Evolutionary conservation across 371 early-diverging fungal genomes (phyloP).

Genomic region (Globomyces sp.): DNA sequence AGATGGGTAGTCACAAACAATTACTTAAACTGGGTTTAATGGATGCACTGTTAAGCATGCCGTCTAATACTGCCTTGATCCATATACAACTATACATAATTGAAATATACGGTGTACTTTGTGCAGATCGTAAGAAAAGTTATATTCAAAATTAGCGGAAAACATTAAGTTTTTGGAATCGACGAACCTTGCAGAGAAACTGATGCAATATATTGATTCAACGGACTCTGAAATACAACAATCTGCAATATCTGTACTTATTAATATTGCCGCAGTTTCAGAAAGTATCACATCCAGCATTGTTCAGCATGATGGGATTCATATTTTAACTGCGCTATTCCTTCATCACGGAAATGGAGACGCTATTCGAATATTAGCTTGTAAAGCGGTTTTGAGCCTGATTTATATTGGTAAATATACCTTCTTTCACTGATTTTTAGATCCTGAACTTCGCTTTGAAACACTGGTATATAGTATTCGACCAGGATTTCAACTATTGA

Average conservation of each 20-base stretch:
- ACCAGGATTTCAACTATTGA: no score
- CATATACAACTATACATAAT: slow-evolving; percentile 46
- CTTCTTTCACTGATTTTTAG: not conserved
- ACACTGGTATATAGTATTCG: no score
- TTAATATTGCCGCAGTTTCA: slow-evolving; percentile 42
- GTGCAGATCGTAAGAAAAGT: slow-evolving; percentile 18
- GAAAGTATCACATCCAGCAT: slow-evolving; percentile 26
- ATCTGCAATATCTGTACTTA: slow-evolving; percentile 41
- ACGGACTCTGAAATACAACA: slow-evolving; percentile 45
- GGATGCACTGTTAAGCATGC: not conserved
- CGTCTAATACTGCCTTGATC: slow-evolving; percentile 12
- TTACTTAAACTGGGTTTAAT: slow-evolving; percentile 38
- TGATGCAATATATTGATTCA: slow-evolving; percentile 19
- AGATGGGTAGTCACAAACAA: slow-evolving; percentile 30
- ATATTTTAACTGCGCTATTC: slow-evolving; percentile 22
- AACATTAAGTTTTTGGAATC: slow-evolving; percentile 15
- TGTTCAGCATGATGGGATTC: slow-evolving; percentile 28
- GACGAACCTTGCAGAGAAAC: not conserved
- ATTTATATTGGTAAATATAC: not conserved
- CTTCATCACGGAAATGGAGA: slow-evolving; percentile 20
- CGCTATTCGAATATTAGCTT: slow-evolving; percentile 32
- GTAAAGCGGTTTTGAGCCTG: slow-evolving; percentile 34
- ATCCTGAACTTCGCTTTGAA: no score
- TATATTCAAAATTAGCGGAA: not conserved
- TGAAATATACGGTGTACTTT: slow-evolving; percentile 42